Conservation (phyloP, 75 land plant species). For the Cunninghamia lanceolata region DNA sequence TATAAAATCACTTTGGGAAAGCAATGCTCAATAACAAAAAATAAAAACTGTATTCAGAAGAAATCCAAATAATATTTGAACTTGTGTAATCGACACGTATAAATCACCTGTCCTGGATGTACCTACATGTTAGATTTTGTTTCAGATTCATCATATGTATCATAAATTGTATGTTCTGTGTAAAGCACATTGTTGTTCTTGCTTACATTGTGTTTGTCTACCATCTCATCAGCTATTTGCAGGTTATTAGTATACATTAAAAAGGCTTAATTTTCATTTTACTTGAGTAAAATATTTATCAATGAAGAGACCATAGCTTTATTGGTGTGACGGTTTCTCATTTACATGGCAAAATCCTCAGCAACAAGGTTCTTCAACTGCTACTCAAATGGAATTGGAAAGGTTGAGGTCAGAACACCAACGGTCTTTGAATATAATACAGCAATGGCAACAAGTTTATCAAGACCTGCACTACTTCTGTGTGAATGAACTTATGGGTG, state of each 20-base stretch:
- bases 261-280: neutral
- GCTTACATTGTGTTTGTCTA: neutral
- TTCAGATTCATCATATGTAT: neutral
- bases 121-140: neutral
- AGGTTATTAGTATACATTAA: neutral
- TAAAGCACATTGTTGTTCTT: neutral
- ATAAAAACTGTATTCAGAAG: neutral
- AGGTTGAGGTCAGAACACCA: constrained; percentile 54
- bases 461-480: constrained; percentile 64
- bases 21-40: neutral
- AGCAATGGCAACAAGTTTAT: constrained; percentile 81
- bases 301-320: neutral
- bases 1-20: neutral
- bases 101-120: neutral
- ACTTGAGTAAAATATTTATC: neutral
- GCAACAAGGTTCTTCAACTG: constrained; percentile 78
- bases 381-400: constrained; percentile 76
- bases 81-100: neutral
- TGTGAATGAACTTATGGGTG: constrained; percentile 69
- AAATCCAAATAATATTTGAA: neutral
- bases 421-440: constrained; percentile 60
- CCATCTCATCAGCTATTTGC: neutral
- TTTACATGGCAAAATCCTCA: constrained; percentile 25
- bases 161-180: neutral
- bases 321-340: neutral